phyloP scores from a whole-genome alignment of 495 filamentous ascomycete genomes.

The Penicillium arizonense region DNA sequence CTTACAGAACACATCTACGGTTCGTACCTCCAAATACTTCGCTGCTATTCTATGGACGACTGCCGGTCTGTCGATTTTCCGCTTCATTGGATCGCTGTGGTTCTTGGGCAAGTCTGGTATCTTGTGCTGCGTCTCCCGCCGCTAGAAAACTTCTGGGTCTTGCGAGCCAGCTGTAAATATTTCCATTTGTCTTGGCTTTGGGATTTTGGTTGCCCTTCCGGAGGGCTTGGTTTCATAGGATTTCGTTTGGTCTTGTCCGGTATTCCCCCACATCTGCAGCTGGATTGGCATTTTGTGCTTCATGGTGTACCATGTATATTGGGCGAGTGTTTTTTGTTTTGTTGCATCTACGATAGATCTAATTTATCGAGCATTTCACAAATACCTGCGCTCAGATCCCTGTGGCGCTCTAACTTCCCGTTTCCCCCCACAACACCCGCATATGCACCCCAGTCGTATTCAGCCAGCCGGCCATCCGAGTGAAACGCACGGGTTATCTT shows the following conservation, averaged over 20 bases:
- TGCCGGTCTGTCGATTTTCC: slow-evolving; percentile 73
- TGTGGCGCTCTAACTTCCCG: background rate
- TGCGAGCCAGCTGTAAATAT: slow-evolving; percentile 21
- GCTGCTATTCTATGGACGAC: slow-evolving; percentile 85
- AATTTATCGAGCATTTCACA: background rate
- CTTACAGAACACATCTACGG: slow-evolving; percentile 45
- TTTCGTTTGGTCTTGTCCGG: slow-evolving; percentile 1
- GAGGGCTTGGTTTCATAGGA: background rate
- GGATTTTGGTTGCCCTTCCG: background rate
- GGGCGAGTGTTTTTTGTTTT: background rate
- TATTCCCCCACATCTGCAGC: slow-evolving; percentile 8
- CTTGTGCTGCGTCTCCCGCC: slow-evolving; percentile 84
- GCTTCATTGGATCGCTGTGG: slow-evolving; percentile 85
- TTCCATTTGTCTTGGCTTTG: background rate
- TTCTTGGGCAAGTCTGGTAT: slow-evolving; percentile 89
- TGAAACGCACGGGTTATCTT: background rate
- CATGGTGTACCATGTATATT: slow-evolving; percentile 3
- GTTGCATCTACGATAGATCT: slow-evolving; percentile 2
- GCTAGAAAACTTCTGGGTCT: slow-evolving; percentile 21
- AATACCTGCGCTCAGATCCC: too few species aligned
- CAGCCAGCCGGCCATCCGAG: background rate
- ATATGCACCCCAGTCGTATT: background rate
- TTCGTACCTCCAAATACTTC: slow-evolving; percentile 87
- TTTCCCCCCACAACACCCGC: background rate
- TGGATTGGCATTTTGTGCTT: slow-evolving; percentile 1